A percentile compares a stretch with the other conserved stretches of the same genome.
Conservation (phyloP, 2,329 filamentous ascomycete genomes). For the Claviceps africana region DNA sequence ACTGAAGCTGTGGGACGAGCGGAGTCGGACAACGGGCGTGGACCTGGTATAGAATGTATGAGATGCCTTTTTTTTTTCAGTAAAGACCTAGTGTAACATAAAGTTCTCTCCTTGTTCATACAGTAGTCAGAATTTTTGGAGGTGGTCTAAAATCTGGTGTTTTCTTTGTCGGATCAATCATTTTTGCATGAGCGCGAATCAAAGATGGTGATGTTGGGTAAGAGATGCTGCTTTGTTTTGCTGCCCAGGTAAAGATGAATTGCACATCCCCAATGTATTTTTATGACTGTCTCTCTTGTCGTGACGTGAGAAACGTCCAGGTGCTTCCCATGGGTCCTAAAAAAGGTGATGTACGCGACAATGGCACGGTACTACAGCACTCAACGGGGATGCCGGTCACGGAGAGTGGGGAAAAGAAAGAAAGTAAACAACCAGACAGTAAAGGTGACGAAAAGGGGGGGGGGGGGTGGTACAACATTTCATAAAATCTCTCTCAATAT, state of each 20-base stretch:
- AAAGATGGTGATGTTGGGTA: background rate
- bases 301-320: background rate
- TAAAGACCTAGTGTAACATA: constrained; percentile 40
- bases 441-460: too few species aligned
- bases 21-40: constrained; percentile 16
- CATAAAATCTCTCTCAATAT: background rate
- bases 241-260: background rate
- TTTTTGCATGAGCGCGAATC: background rate
- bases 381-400: background rate
- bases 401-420: background rate
- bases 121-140: constrained; percentile 13
- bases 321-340: background rate
- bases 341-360: background rate
- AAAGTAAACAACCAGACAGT: too few species aligned
- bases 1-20: constrained; percentile 18
- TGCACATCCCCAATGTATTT: background rate
- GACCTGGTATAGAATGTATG: constrained; percentile 42
- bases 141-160: constrained; percentile 4
- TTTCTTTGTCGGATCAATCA: constrained; percentile 6
- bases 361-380: background rate
- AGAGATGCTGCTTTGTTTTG: background rate
- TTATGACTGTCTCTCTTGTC: background rate
- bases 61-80: constrained; percentile 33
- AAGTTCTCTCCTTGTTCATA: constrained; percentile 27
- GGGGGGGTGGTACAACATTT: background rate